Conservation (phyloP, 2,329 filamentous ascomycete species). For the Colletotrichum cuscutae region DNA sequence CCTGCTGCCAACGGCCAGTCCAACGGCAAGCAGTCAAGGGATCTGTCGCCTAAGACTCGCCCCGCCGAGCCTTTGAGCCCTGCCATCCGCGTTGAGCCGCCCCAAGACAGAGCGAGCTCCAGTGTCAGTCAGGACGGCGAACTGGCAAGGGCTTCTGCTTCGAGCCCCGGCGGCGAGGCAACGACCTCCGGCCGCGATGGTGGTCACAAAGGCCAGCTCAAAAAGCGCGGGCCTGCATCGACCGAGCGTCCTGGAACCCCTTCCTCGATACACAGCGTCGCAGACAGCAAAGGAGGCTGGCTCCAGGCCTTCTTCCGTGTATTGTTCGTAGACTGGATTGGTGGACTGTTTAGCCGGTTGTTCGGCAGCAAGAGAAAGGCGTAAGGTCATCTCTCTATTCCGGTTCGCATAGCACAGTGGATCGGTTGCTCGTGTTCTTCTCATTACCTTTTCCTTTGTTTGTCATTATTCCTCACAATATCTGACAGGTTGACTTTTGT, state of each 20-base stretch:
- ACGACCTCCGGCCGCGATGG: slow-evolving; percentile 8
- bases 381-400: slow-evolving; percentile 31
- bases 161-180: background rate
- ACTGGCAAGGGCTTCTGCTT: background rate
- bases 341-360: slow-evolving; percentile 43
- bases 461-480: slow-evolving; percentile 25
- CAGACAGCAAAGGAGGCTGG: slow-evolving; percentile 43
- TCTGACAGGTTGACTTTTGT: slow-evolving; percentile 36
- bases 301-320: slow-evolving; percentile 46
- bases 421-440: background rate
- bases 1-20: slow-evolving; percentile 16
- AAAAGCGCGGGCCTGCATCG: slow-evolving; percentile 32
- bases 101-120: slow-evolving; percentile 19
- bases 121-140: slow-evolving; percentile 1
- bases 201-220: slow-evolving; percentile 28
- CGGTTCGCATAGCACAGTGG: slow-evolving; percentile 2
- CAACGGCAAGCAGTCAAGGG: slow-evolving; percentile 16
- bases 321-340: slow-evolving; percentile 52
- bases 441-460: background rate
- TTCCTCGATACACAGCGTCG: slow-evolving; percentile 37
- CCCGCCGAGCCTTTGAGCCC: slow-evolving; percentile 11
- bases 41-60: slow-evolving; percentile 1
- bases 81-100: slow-evolving; percentile 9
- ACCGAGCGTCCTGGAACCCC: slow-evolving; percentile 35
- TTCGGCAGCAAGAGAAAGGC: slow-evolving; percentile 35